Evolutionary conservation across 768 basidiomycete genomes (phyloP).

Genomic region (Hygrophorus russula): DNA sequence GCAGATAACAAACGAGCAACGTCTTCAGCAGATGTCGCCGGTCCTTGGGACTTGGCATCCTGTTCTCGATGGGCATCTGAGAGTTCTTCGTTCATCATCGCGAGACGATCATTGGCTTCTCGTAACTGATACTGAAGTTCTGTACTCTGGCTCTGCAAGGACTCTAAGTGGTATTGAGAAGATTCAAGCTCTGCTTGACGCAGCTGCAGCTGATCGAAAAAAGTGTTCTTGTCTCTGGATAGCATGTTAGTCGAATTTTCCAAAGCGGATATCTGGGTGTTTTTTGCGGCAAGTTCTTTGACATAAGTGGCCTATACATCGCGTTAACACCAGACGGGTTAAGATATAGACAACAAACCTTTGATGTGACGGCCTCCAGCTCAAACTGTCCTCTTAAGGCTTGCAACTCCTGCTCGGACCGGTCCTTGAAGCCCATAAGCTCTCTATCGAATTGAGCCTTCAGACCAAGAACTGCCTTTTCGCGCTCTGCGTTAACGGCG

Average conservation of each 20-base stretch:
- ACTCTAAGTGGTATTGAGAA: slow-evolving; percentile 62
- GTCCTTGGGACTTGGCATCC: slow-evolving; percentile 32
- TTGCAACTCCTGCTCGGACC: slow-evolving; percentile 63
- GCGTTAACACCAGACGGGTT: slow-evolving; percentile 1
- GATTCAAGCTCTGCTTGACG: slow-evolving; percentile 89
- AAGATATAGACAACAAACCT: slow-evolving; percentile 37
- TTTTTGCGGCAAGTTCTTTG: slow-evolving; percentile 53
- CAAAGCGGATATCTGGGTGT: slow-evolving; percentile 53
- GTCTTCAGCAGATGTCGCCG: slow-evolving; percentile 46
- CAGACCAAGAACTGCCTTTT: slow-evolving; percentile 48
- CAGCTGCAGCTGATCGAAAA: slow-evolving; percentile 81
- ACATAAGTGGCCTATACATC: slow-evolving; percentile 46
- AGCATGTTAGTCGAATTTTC: slow-evolving; percentile 63
- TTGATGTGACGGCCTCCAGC: slow-evolving; percentile 58
- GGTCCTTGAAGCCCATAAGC: slow-evolving; percentile 43
- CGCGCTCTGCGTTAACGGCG: slow-evolving; percentile 45
- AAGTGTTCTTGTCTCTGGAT: slow-evolving; percentile 59
- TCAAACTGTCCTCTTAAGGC: slow-evolving; percentile 63
- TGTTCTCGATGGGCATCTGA: slow-evolving; percentile 52
- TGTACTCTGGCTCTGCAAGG: slow-evolving; percentile 63
- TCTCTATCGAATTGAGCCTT: slow-evolving; percentile 68
- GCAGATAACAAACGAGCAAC: slow-evolving; percentile 64
- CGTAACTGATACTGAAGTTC: slow-evolving; percentile 83
- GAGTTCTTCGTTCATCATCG: slow-evolving; percentile 62
- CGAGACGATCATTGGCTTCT: slow-evolving; percentile 64